Evolutionary conservation across 345 rosid genomes (phyloP), one percentile per base, ranked within the genome.

Genomic region (Arabis alpina): DNA sequence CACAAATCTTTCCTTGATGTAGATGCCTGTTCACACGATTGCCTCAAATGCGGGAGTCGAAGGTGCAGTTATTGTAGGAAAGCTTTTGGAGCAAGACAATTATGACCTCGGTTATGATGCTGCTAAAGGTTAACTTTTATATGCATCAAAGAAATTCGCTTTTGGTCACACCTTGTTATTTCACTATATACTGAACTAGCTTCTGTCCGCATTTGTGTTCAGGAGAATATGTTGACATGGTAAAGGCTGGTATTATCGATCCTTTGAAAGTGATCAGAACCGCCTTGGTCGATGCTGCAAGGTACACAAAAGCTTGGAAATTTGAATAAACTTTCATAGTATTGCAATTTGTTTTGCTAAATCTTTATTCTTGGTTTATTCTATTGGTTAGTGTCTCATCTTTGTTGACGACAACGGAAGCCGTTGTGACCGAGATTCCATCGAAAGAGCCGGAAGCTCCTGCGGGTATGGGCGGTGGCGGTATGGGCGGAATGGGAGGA

Each of bases 181-280:
- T 14, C 55, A 37, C 54, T 10, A 34, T 30, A 13, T 47, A 48
- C 15, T 70, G 16, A 70, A 24, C 27, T 8, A 54, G 10, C 10
- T n/a, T 44, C n/a, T 15, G n/a, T n/a, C 25, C 4, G 36, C 37
- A 16, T 19, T 15, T 24, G 6, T 25, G 51, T 53, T 24, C 84
- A 93, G 99, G 92, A 67, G 96, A 88, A 68, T 94, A 94, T 37
- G 95, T 91, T 0, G 99, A 94, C 76, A 94, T 94, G 99, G 83
- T 94, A 24, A 88, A 91, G 74, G 61, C 99, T 4, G 99, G 99
- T 69, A 91, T 91, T 28, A 84, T 94, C 10, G 97, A 94, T 62
- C 99, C 99, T 8, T 47, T 93, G 81, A 93, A 93, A 81, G 96
- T 93, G 14, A 93, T 93, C 61, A 89, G 99, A 81, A 93, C 96